Percentiles rank a stretch among this genome's conserved stretches.
These are phyloP conservation scores for Rubus idaeus DNA, from an alignment of 306 rosid genomes.

Conservation along the genomic window DNA sequence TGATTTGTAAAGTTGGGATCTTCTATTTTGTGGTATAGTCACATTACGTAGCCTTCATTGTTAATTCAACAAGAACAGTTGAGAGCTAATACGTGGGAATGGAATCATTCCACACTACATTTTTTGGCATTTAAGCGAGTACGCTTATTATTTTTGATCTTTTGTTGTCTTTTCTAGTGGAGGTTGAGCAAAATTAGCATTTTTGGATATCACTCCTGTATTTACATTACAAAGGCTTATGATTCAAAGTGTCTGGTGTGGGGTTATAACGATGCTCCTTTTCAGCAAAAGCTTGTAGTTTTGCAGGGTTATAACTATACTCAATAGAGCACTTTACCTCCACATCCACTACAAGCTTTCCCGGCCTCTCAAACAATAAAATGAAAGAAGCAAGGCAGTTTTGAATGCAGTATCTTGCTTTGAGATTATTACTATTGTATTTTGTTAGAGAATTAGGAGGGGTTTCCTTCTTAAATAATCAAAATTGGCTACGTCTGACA, in stretches of 20 bases:
- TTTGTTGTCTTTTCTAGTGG: background rate
- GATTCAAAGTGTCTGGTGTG: background rate
- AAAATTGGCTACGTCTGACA: background rate
- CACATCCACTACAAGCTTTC: background rate
- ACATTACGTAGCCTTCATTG: background rate
- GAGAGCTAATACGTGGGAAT: conserved; percentile 8
- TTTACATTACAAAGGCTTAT: background rate
- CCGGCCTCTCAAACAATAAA: background rate
- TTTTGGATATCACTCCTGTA: background rate
- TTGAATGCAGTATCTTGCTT: background rate
- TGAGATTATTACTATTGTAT: background rate
- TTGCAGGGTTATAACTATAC: background rate
- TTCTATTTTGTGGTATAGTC: conserved; percentile 24
- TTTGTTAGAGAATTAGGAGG: background rate
- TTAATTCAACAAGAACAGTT: background rate
- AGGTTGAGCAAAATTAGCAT: background rate
- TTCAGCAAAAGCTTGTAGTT: background rate
- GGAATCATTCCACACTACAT: conserved; percentile 6
- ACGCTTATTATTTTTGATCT: background rate
- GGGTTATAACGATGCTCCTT: too few relatives aligned
- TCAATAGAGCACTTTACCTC: background rate
- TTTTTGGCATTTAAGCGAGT: conserved; percentile 6
- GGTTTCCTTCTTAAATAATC: background rate
- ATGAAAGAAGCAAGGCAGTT: background rate
- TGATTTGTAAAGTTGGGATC: conserved; percentile 26